These are phyloP conservation scores for Kernera saxatilis DNA, from an alignment of 345 rosid species.

Conservation along the genomic window DNA sequence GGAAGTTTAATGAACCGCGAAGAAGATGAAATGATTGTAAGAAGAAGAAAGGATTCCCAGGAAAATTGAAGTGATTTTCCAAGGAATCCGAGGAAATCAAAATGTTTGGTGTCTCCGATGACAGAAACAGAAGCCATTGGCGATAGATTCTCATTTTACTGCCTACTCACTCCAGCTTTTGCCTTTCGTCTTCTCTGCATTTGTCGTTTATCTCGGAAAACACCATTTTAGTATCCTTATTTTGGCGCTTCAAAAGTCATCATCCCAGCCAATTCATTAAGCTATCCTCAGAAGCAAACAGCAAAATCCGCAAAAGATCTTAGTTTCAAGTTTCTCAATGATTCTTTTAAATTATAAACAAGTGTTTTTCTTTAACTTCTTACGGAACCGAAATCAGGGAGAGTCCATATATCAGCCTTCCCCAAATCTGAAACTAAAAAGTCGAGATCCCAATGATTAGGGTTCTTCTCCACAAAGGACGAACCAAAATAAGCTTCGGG, in stretches of 20 bases:
- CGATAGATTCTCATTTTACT: neutral
- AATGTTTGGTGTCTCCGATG: neutral
- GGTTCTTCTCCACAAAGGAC: conserved; percentile 8
- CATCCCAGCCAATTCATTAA: conserved; percentile 47
- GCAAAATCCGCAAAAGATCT: conserved; percentile 38
- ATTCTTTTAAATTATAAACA: neutral
- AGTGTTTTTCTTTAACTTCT: conserved; percentile 19
- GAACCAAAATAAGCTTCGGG: conserved; percentile 39
- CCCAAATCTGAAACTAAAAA: conserved; percentile 48
- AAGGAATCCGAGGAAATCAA: neutral
- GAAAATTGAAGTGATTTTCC: too few species aligned
- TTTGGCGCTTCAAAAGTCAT: conserved; percentile 19
- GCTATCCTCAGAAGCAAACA: conserved; percentile 64
- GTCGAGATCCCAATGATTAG: conserved; percentile 1
- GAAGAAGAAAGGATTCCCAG: neutral
- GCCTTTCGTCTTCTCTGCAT: neutral
- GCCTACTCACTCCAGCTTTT: neutral
- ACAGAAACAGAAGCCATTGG: neutral
- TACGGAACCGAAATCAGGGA: conserved; percentile 61
- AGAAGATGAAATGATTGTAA: neutral
- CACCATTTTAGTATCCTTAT: neutral
- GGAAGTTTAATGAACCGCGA: neutral
- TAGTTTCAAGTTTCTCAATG: neutral
- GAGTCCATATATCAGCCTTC: conserved; percentile 54
- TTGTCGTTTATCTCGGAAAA: neutral